Conservation (phyloP, 805 yeast species). For the Nakazawaea wickerhamii region DNA sequence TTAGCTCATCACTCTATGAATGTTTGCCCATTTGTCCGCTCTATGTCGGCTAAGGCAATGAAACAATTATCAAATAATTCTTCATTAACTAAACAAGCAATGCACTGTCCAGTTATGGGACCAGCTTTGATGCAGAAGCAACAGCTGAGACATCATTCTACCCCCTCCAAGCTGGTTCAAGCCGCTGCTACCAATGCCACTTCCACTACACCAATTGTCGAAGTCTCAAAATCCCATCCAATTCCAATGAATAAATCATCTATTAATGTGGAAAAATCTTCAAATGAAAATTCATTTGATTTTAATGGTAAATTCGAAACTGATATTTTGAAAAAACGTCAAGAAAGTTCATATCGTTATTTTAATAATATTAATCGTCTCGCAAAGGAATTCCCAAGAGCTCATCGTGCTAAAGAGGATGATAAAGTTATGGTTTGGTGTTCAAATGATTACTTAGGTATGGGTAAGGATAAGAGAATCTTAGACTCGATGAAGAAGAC, state of each 20-base stretch:
- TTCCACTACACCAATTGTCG: conserved; percentile 9
- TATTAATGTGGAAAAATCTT: no score
- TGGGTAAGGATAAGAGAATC: conserved; percentile 79
- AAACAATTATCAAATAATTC: conserved; percentile 45
- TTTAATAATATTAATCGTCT: conserved; percentile 96
- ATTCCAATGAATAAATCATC: conserved; percentile 20
- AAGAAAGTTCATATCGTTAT: conserved; percentile 89
- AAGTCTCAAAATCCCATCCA: conserved; percentile 10
- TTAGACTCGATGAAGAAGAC: conserved; percentile 72
- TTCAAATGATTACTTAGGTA: conserved; percentile 94
- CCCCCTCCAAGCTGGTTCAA: conserved; percentile 26
- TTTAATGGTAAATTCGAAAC: conserved; percentile 62
- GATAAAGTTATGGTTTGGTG: conserved; percentile 99
- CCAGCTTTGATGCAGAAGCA: conserved; percentile 54
- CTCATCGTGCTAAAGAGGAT: conserved; percentile 69
- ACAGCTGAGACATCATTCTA: conserved; percentile 37
- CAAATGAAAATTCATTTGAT: conserved; percentile 57
- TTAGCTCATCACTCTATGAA: conserved; percentile 69
- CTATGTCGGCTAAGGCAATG: conserved; percentile 53
- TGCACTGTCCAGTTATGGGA: conserved; percentile 87
- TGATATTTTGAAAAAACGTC: conserved; percentile 69
- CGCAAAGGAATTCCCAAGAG: conserved; percentile 89
- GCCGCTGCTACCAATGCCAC: conserved; percentile 22
- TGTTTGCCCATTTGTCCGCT: conserved; percentile 76
- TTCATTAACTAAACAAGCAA: conserved; percentile 52